Base-by-base conservation (phyloP, 371 early-diverging fungal species). In the Lichtheimia ornata region DNA sequence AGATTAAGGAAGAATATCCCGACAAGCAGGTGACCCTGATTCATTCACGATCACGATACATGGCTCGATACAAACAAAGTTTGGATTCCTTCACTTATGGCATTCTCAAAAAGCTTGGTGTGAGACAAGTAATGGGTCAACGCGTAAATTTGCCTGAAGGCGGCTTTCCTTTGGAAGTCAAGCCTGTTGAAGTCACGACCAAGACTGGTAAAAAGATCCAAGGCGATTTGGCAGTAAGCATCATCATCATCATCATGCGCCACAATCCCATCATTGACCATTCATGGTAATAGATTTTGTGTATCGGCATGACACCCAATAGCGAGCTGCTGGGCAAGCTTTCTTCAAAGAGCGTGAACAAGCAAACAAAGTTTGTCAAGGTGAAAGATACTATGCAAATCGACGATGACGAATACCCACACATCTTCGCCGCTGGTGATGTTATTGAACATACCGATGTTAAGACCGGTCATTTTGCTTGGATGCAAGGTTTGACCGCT, bases 381-480 rank as follows among this genome's bases (percentile, higher is more conserved):
- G 82, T 87, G 9, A 80, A 81, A 49, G 73, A 79, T 4, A 86
- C 88, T 0, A 70, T 91, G 64, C 92, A 92, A 69, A 77, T 92
- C 44, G 71, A 68, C 3, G 90, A 89, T 56, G 73, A 67, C 5
- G 51, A 58, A 1, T 87, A 77, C 58, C 85, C 89, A 12, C 73
- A 91, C 61, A 82, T 92, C 40, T 90, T 83, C 62, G 85, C 87
- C 6, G 77, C 77, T 1, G 91, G 92, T 45, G 87, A 88, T 61
- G 86, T 86, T 5, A 65, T 75, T 6, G 79, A 81, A 45, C 66
- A 73, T 22, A 66, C 66, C 1, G 82, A 79, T 51, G 67, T 80
- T 50, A 83, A 88, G 64, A 83, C 81, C 17, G 84, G 76, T 41
- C 76, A 77, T 60, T 74, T 64, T 67, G 80, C 77, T 13, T 77